Evolutionary conservation across 2,329 filamentous ascomycete species (phyloP).

Genomic region (Pseudogymnoascus sp.): DNA sequence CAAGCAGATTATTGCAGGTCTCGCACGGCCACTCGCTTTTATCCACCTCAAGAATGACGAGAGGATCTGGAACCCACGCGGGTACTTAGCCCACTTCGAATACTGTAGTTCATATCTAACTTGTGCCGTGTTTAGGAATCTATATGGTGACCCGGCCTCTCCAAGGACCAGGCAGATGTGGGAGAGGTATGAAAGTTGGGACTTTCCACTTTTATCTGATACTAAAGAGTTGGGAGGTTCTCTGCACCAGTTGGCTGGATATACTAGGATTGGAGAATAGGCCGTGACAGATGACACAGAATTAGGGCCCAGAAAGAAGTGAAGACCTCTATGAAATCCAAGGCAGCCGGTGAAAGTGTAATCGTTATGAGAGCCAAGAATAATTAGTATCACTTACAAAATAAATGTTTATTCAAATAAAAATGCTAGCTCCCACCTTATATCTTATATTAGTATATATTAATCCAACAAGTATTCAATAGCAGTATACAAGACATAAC

Average conservation of each 20-base stretch:
- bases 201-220: conserved; percentile 14
- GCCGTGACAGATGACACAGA: neutral
- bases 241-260: neutral
- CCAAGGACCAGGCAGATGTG: conserved; percentile 23
- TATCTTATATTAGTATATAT: neutral
- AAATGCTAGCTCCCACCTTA: too few relatives aligned
- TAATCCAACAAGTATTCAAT: neutral
- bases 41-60: neutral
- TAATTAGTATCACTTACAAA: too few relatives aligned
- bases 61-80: conserved; percentile 6
- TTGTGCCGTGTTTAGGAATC: conserved; percentile 14
- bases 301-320: too few relatives aligned
- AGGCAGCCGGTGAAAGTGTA: too few relatives aligned
- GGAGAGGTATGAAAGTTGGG: conserved; percentile 17
- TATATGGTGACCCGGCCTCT: conserved; percentile 19
- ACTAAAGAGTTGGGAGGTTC: conserved; percentile 11
- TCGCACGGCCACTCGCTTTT: conserved; percentile 27
- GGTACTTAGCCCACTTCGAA: conserved; percentile 4
- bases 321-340: too few relatives aligned
- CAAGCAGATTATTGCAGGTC: conserved; percentile 34
- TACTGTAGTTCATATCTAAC: neutral
- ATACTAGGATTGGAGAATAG: neutral
- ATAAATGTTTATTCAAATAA: too few relatives aligned
- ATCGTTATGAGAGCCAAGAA: too few relatives aligned
- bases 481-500: neutral